Base-by-base conservation (phyloP, 768 basidiomycete species). In the Tulasnella sp. region DNA sequence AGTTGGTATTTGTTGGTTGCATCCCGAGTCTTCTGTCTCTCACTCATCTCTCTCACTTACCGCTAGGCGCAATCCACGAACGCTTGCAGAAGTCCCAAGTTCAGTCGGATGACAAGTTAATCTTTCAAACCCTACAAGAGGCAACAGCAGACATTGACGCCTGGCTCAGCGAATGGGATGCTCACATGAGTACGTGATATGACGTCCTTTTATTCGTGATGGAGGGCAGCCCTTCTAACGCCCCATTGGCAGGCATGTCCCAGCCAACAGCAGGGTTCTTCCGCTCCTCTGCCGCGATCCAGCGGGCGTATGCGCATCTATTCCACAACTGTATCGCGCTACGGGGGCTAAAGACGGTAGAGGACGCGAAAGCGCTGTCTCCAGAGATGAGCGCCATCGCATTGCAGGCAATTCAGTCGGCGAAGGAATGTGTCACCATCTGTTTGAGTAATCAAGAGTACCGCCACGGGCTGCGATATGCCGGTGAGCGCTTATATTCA, bases 121-220 rank as follows among this genome's bases (percentile, higher is more conserved):
- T 63, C 30, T 58, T 60, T 47, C 27, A 30, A 5, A 62, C 56
- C 29, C 47, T 65, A 17, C 61, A 61, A 13, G 64, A 65, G 11
- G 65, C 61, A 19, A 58, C 41, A 17, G 42, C 44, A 7, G 52
- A 62, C 19, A 64, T 65, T 27, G 64, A 65, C 44, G 56, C 47
- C 19, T 65, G 64, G 64, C 49, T 65, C 24, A 56, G 38, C 29
- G 64, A 65, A 43, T 65, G 64, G 65, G 65, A 65, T 48, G 19
- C 21, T 44, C 51, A 51, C 26, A 65, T 65, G 65, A 60, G 63
- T 64, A 32, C 10, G 64, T 58, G 23, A 29, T 49, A 26, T 30
- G n/a, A 13, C 32, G 8, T 51, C 32, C 15, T 8, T 53, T 26
- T 45, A 8, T 60, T 17, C 41, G 4, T 3, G 5, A 26, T 26